A percentile compares a stretch with the other conserved stretches of the same genome.
Conservation (phyloP, 495 filamentous ascomycete genomes). For the Glutinoglossum americanum region DNA sequence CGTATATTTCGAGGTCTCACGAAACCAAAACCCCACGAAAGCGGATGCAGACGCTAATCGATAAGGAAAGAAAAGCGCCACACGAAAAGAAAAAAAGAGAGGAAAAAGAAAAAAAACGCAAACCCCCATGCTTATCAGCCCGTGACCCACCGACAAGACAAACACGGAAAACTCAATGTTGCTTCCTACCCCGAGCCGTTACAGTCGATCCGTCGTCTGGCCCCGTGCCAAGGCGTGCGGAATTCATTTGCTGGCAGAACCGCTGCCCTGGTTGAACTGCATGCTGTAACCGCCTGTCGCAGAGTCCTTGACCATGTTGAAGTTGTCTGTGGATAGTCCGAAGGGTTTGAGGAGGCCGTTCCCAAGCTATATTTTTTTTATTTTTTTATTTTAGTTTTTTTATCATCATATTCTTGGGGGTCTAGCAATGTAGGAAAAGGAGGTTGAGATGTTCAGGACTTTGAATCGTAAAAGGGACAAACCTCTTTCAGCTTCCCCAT, state of each 20-base stretch:
- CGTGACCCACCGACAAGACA: too few relatives aligned
- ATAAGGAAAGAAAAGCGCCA: background rate
- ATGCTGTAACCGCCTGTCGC: slow-evolving; percentile 81
- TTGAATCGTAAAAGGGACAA: slow-evolving; percentile 15
- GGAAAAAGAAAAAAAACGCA: too few relatives aligned
- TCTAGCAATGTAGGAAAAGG: too few relatives aligned
- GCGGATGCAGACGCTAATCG: too few relatives aligned
- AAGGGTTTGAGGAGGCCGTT: slow-evolving; percentile 87
- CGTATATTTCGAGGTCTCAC: too few relatives aligned
- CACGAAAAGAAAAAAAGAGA: too few relatives aligned
- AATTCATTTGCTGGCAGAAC: background rate
- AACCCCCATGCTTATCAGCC: too few relatives aligned
- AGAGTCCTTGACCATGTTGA: slow-evolving; percentile 80
- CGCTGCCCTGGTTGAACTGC: slow-evolving; percentile 41
- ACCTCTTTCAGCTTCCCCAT: slow-evolving; percentile 86
- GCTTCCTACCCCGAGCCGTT: background rate
- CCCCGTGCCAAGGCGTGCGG: background rate
- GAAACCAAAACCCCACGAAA: too few relatives aligned
- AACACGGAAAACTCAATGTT: background rate
- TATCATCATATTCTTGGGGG: too few relatives aligned
- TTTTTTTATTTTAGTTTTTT: too few relatives aligned
- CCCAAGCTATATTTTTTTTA: too few relatives aligned
- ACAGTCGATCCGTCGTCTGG: background rate
- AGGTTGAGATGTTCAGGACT: too few relatives aligned
- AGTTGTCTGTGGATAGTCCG: slow-evolving; percentile 78